Evolutionary conservation across 768 basidiomycete genomes (phyloP), one percentile per base, ranked within the genome.

Genomic region (Boletus bicolor): DNA sequence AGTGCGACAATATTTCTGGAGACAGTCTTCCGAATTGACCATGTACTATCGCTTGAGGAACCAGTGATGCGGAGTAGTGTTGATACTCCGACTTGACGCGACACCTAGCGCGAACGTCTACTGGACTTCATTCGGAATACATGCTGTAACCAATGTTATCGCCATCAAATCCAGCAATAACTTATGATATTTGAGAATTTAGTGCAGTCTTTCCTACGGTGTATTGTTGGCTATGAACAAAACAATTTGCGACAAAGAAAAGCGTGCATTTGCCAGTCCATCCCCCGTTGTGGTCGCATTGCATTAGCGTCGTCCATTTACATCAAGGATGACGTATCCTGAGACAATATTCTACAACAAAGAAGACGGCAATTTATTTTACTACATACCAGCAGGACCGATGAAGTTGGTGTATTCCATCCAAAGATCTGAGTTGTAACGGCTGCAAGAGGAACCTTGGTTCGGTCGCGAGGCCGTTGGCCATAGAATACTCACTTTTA

Each of bases 1-100:
- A 17, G 87, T 95, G 55, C 85, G 92, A 57, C 93, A 95, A 69
- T 97, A 84, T 63, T 82, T 93, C 21, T 97, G 92, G 93, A 84
- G 83, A 63, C 86, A 88, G 61, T 73, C 80, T 17, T 76, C 77
- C 7, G 91, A 93, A 69, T 72, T 93, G 53, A 79, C 79, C 51
- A 82, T 93, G 84, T 77, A 89, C 68, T 93, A 93, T 68, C 81
- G 91, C 57, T 73, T 75, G 64, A 83, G 76, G 51, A 60, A 47
- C 49, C 51, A 38, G 44, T 45, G 15, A 26, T 37, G 17, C 38
- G 17, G 44, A 42, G 32, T 54, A 58, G 32, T 54, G 39, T 43
- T 39, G 47, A 58, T 45, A 44, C 55, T 35, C 41, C 32, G 14
- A 39, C 42, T 24, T 45, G 38, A 51, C 39, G 32, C 19, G 24